A percentile compares a stretch with the other conserved stretches of the same genome.
These are phyloP conservation scores for Sedum album DNA, from an alignment of 164 flowering plant species.

Conservation along the genomic window DNA sequence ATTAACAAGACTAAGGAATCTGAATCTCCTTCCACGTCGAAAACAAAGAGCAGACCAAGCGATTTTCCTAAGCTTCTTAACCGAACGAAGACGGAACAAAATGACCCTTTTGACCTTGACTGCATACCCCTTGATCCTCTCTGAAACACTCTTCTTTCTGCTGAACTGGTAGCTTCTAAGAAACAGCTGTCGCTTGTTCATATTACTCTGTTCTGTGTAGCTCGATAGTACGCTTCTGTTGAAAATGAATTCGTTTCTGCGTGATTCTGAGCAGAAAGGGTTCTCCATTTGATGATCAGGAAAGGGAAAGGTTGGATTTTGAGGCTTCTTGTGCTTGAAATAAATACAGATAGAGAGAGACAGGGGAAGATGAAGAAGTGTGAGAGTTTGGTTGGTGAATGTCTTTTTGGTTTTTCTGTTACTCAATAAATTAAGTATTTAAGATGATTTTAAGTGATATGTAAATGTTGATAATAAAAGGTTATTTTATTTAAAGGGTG, in stretches of 20 bases:
- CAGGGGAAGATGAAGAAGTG: neutral
- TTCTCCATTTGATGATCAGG: neutral
- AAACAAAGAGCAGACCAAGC: constrained; percentile 5
- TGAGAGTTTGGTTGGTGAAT: constrained; percentile 3
- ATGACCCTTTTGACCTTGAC: constrained; percentile 1
- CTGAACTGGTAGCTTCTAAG: constrained; percentile 11
- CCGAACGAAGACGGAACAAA: neutral
- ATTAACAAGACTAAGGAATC: neutral
- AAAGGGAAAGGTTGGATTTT: neutral
- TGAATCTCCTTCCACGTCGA: neutral
- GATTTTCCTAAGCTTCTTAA: neutral
- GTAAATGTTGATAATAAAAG: neutral
- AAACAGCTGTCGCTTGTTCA: constrained; percentile 9
- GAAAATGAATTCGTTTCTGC: neutral
- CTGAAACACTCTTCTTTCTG: constrained; percentile 8
- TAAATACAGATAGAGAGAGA: constrained; percentile 1
- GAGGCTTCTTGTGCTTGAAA: neutral
- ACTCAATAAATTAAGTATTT: neutral
- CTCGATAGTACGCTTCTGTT: neutral
- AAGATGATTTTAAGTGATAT: neutral
- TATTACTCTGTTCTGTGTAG: neutral
- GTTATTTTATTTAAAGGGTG: neutral
- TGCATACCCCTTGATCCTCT: neutral
- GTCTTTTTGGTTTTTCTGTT: neutral
- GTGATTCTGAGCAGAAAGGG: neutral